Evolutionary conservation across 768 basidiomycete genomes (phyloP).

Genomic region (Lactarius hatsudake): DNA sequence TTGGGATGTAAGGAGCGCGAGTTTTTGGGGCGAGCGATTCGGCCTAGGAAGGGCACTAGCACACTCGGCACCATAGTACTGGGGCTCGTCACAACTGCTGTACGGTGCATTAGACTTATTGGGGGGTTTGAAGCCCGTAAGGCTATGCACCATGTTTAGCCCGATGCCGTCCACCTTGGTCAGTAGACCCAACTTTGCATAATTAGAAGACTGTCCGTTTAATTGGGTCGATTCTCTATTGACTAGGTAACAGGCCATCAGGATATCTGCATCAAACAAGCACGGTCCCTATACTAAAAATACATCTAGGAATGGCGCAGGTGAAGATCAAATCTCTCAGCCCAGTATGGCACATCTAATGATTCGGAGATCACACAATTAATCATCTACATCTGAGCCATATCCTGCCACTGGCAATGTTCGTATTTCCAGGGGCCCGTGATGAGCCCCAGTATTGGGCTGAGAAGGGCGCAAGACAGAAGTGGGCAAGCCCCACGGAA

Average conservation of each 20-base stretch:
- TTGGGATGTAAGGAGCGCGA: background rate
- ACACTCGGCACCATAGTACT: background rate
- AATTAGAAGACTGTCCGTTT: no score
- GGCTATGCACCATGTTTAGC: background rate
- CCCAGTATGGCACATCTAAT: background rate
- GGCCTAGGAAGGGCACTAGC: background rate
- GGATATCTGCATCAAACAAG: background rate
- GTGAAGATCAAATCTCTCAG: background rate
- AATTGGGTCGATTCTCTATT: no score
- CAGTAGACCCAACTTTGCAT: background rate
- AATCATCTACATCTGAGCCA: background rate
- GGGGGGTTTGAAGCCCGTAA: background rate
- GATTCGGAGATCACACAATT: background rate
- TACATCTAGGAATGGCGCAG: background rate
- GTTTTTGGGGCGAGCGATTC: background rate
- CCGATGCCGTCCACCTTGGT: background rate
- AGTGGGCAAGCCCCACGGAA: background rate
- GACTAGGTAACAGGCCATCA: no score
- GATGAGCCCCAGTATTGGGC: background rate
- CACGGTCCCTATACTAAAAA: background rate
- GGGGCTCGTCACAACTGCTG: background rate
- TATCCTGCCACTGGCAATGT: background rate
- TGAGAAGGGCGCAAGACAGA: background rate
- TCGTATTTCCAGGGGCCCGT: background rate
- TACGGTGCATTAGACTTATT: background rate